phyloP scores from a whole-genome alignment of 192 early-diverging fungal genomes.

The Pilobolus umbonatus region DNA sequence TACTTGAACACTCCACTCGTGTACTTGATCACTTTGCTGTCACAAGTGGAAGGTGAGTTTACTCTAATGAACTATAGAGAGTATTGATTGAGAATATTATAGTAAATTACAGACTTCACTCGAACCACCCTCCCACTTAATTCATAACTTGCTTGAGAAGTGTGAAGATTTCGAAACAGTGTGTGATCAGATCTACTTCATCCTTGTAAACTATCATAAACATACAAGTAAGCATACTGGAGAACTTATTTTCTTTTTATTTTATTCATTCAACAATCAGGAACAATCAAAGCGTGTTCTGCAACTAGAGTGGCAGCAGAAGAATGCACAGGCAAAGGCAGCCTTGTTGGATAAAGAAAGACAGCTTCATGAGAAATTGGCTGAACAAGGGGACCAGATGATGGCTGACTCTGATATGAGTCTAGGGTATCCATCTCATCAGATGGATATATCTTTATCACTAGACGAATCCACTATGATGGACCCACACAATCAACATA shows the following conservation, averaged over 20 bases:
- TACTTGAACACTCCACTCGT: slow-evolving; percentile 21
- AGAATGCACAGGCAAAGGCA: slow-evolving; percentile 2
- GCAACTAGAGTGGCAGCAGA: slow-evolving; percentile 22
- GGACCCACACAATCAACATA: background rate
- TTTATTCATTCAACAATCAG: background rate
- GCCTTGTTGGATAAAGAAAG: slow-evolving; percentile 13
- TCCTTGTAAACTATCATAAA: slow-evolving; percentile 16
- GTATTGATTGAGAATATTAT: background rate
- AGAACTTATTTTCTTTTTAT: background rate
- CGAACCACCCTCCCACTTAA: slow-evolving; percentile 13
- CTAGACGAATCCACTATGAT: slow-evolving; percentile 1
- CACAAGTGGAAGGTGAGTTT: slow-evolving; percentile 13
- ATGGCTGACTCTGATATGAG: slow-evolving; percentile 10
- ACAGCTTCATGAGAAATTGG: slow-evolving; percentile 9
- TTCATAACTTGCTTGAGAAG: slow-evolving; percentile 17
- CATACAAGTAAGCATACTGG: background rate
- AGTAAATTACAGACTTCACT: slow-evolving; percentile 12
- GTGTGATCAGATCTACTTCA: slow-evolving; percentile 36
- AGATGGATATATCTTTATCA: slow-evolving; percentile 16
- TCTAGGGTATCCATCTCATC: slow-evolving; percentile 1
- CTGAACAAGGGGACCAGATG: slow-evolving; percentile 1
- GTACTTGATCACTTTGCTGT: slow-evolving; percentile 27
- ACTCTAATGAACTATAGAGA: too few species aligned
- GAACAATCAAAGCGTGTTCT: slow-evolving; percentile 33
- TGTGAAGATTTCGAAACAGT: slow-evolving; percentile 32